Base-by-base conservation (phyloP, 2,329 filamentous ascomycete genomes). In the Penicillium verrucosum region DNA sequence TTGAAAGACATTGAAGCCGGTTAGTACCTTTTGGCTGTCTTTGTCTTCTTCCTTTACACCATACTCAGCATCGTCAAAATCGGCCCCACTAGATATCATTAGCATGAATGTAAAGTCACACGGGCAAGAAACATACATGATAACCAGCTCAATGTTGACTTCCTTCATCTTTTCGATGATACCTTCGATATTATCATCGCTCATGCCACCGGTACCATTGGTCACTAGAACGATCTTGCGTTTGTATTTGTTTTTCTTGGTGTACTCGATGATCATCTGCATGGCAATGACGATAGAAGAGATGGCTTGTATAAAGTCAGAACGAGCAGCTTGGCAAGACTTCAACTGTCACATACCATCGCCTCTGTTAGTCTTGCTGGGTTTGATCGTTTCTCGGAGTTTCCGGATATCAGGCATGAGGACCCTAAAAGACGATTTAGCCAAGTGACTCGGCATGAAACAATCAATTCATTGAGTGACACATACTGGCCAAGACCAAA, bases 1-100 rank as follows among this genome's bases (percentile, higher is more conserved):
- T 16, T 14, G 4, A 42, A 45, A 37, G 10, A 5, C 5, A 12
- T 38, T 29, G 14, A 6, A 49, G 7, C 32, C 4, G 16, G 34
- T 23, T 14, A 51, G 40, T 68, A 88, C 86, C 81, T 97, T 97
- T 50, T 74, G 71, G 0, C 72, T 63, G 18, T 87, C 77, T 71
- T 99, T 99, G 62, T 89, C 84, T 72, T 97, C 92, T 75, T 97
- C 93, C 72, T 96, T 96, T 70, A 90, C 89, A 41, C 92, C 92
- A 69, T 88, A 96, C 2, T 96, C 92, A 1, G 85, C 71, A 71
- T 97, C 92, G 70, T 99, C 92, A 73, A 99, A 97, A 71, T 99
- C 94, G 18, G 96, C 85, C 14, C 94, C 94, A 52, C 89, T 92
- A 56, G 4, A 42, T 23, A 30, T 32, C 23, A 56, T 73, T 71